Percentiles rank a stretch among this genome's conserved stretches.
These are phyloP conservation scores for Verbena officinalis DNA, from an alignment of 257 asterid genomes.

Conservation along the genomic window DNA sequence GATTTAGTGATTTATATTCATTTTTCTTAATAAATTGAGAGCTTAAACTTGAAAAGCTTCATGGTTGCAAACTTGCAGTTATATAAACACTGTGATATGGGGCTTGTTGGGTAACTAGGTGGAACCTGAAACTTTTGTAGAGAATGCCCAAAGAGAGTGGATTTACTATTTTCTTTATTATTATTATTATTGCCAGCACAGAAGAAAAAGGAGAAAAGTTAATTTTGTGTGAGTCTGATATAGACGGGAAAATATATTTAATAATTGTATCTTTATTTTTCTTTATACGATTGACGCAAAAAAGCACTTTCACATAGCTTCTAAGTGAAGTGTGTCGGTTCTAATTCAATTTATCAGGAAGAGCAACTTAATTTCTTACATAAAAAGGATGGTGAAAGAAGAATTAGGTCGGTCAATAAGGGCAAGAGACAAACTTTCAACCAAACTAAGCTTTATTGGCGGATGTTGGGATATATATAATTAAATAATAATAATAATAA, in stretches of 20 bases:
- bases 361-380: neutral
- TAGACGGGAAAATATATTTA: neutral
- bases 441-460: neutral
- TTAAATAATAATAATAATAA: conserved; percentile 7
- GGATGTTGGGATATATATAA: neutral
- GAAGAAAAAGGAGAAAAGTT: neutral
- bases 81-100: too few relatives aligned
- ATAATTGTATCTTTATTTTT: neutral
- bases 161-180: neutral
- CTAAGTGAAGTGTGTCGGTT: conserved; percentile 26
- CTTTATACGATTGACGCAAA: neutral
- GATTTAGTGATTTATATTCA: too few relatives aligned
- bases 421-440: conserved; percentile 27
- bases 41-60: too few relatives aligned
- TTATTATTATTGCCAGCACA: neutral
- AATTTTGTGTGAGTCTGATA: neutral
- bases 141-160: neutral
- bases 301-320: conserved; percentile 25
- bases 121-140: neutral
- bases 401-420: conserved; percentile 18
- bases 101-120: neutral
- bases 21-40: too few relatives aligned
- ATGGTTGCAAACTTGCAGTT: too few relatives aligned
- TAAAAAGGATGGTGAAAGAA: neutral
- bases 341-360: neutral